Percentiles rank a stretch among this genome's conserved stretches.
Conservation (phyloP, 1,284 basidiomycete species). For the Trichosporon ovoides region DNA sequence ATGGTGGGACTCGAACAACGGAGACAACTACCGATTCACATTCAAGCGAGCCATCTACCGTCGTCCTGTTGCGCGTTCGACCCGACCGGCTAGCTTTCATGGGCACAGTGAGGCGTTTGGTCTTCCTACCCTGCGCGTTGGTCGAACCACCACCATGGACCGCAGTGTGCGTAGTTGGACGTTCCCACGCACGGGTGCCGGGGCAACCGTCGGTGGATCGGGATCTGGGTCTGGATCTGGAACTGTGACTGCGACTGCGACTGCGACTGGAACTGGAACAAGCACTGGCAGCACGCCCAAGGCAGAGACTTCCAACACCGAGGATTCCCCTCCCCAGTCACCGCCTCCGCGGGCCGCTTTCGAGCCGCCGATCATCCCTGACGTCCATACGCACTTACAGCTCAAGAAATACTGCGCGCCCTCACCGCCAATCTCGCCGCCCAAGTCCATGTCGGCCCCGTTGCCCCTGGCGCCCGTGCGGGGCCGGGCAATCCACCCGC, state of each 20-base stretch:
- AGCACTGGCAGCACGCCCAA: not conserved
- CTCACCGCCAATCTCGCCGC: constrained; percentile 43
- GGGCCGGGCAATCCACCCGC: constrained; percentile 2
- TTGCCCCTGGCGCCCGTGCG: constrained; percentile 12
- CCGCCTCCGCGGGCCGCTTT: constrained; percentile 35
- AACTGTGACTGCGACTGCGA: too few species aligned
- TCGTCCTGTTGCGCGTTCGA: not conserved
- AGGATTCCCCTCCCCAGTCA: constrained; percentile 6
- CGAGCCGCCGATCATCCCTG: constrained; percentile 37
- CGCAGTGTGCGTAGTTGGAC: constrained; percentile 25
- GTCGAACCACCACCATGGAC: not conserved
- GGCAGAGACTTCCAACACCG: not conserved
- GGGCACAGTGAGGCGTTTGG: constrained; percentile 27
- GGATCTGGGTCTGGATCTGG: not conserved
- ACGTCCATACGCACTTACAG: constrained; percentile 40
- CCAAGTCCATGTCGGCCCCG: constrained; percentile 16
- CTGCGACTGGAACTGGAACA: too few species aligned
- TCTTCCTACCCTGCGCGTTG: constrained; percentile 4
- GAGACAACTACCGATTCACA: constrained; percentile 50
- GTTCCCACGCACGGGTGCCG: constrained; percentile 27
- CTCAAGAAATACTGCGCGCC: constrained; percentile 47
- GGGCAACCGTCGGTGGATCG: not conserved
- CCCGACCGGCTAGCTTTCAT: constrained; percentile 18
- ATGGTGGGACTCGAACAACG: constrained; percentile 53
- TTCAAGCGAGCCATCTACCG: constrained; percentile 44